Evolutionary conservation across 2,329 filamentous ascomycete species (phyloP).

Genomic region (Lecanosticta acicola): DNA sequence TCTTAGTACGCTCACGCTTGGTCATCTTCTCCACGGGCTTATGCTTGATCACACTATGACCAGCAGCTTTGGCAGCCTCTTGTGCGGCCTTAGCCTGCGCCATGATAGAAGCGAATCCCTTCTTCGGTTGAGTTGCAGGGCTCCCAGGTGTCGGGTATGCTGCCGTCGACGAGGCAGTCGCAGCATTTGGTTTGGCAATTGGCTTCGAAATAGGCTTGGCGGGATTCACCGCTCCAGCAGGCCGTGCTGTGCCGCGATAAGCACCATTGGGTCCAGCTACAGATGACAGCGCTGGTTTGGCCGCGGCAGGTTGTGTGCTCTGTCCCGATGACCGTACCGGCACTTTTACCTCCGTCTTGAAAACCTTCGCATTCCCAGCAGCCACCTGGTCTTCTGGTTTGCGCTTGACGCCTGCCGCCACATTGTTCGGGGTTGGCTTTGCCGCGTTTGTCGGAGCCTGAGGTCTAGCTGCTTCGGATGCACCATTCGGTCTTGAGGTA

Average conservation of each 20-base stretch:
- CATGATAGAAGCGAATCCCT: constrained; percentile 69
- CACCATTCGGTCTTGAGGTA: constrained; percentile 14
- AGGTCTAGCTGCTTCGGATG: constrained; percentile 10
- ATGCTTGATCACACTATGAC: constrained; percentile 66
- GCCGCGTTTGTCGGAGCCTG: constrained; percentile 17
- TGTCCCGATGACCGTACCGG: constrained; percentile 23
- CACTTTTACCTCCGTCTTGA: constrained; percentile 25
- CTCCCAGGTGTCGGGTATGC: constrained; percentile 16
- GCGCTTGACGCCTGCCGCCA: constrained; percentile 30
- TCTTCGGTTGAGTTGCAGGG: constrained; percentile 47
- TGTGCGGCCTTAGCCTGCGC: constrained; percentile 65
- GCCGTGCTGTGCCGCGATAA: constrained; percentile 18
- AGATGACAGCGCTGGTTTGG: constrained; percentile 26
- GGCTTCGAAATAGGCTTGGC: constrained; percentile 11
- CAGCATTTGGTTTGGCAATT: constrained; percentile 1
- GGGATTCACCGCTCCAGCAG: constrained; percentile 4
- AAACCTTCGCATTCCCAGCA: constrained; percentile 30
- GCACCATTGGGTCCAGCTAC: constrained; percentile 8
- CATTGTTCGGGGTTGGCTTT: constrained; percentile 22
- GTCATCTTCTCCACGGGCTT: constrained; percentile 63
- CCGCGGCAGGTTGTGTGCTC: constrained; percentile 1
- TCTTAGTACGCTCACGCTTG: constrained; percentile 48
- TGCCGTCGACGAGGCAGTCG: constrained; percentile 5
- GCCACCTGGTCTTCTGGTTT: constrained; percentile 35
- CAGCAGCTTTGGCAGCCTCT: constrained; percentile 51